Conservation (phyloP, 1,139 yeast species). For the Suhomyces bolitotheri region DNA sequence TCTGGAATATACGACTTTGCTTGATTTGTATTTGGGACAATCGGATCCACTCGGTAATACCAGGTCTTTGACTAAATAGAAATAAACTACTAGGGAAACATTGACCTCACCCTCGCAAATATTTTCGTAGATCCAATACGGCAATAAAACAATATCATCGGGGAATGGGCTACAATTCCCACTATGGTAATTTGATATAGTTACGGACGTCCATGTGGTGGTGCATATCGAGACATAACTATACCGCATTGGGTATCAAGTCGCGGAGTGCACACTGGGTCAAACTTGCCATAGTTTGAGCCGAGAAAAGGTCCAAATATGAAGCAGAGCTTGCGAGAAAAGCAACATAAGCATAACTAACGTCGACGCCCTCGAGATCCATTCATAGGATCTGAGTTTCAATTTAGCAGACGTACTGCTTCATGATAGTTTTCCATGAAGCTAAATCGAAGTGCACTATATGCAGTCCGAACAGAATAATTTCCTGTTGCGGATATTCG, state of each 20-base stretch:
- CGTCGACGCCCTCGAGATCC: too few species aligned
- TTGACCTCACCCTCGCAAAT: too few species aligned
- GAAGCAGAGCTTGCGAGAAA: neutral
- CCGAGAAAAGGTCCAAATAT: neutral
- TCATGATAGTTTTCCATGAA: neutral
- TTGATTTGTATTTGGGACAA: neutral
- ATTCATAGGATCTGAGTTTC: neutral
- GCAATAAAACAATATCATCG: too few species aligned
- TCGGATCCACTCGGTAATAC: neutral
- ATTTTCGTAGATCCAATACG: too few species aligned
- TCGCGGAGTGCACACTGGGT: too few species aligned
- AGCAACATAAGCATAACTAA: neutral
- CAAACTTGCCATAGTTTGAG: too few species aligned
- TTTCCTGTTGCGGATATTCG: slow-evolving; percentile 18
- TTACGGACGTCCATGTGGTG: too few species aligned
- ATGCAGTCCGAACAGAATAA: neutral
- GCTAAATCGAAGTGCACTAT: neutral
- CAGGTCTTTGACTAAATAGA: neutral
- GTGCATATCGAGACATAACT: too few species aligned
- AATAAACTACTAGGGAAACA: too few species aligned
- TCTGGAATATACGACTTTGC: neutral
- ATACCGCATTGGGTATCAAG: too few species aligned
- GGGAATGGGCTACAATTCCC: too few species aligned
- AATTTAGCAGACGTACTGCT: neutral
- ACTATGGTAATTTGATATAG: too few species aligned